These are phyloP conservation scores for Amborella trichopoda DNA, from an alignment of 164 flowering plant species.

Conservation along the genomic window DNA sequence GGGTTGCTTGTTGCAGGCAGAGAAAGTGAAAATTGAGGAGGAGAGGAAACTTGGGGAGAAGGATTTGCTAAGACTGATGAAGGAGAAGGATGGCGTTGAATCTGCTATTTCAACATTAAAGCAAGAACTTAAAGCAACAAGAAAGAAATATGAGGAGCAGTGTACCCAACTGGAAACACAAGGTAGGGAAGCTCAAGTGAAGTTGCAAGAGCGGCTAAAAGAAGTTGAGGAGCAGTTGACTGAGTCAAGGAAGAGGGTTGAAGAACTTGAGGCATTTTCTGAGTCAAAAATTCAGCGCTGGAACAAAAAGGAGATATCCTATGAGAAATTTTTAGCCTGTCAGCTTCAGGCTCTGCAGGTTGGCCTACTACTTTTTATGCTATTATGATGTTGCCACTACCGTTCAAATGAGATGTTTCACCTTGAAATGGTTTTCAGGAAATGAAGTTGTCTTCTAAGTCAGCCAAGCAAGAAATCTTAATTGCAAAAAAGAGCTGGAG, in stretches of 20 bases:
- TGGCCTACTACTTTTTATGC: background rate
- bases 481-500: conserved; percentile 30
- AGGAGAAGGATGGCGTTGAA: conserved; percentile 44
- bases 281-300: conserved; percentile 43
- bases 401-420: background rate
- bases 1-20: conserved; percentile 51
- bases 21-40: conserved; percentile 59
- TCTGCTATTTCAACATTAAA: conserved; percentile 34
- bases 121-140: conserved; percentile 40
- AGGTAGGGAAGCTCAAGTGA: conserved; percentile 31
- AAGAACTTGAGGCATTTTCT: conserved; percentile 48
- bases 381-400: background rate
- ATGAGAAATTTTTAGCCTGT: conserved; percentile 30
- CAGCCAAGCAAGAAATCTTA: conserved; percentile 52
- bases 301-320: conserved; percentile 44
- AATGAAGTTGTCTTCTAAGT: conserved; percentile 36
- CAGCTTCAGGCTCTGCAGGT: conserved; percentile 57
- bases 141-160: conserved; percentile 30
- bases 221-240: conserved; percentile 42
- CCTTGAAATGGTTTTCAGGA: conserved; percentile 31
- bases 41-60: conserved; percentile 51
- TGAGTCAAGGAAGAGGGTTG: conserved; percentile 41
- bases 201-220: conserved; percentile 36
- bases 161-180: conserved; percentile 35
- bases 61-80: conserved; percentile 34